Percentiles rank a stretch among this genome's conserved stretches.
Conservation (phyloP, 306 rosid species). For the Vigna radiata region DNA sequence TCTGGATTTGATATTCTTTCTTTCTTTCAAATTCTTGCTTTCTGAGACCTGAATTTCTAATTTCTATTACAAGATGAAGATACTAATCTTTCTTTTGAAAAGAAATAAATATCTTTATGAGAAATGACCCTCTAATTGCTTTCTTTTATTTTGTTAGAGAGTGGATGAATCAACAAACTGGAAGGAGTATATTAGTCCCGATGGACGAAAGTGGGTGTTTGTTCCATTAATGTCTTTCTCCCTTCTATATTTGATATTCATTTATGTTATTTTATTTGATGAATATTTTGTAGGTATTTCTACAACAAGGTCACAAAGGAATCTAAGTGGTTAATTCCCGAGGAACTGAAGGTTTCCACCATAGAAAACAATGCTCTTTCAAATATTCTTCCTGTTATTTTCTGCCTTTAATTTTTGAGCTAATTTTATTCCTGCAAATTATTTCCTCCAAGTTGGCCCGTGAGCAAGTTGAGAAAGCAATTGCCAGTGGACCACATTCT, state of each 20-base stretch:
- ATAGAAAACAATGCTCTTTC: slow-evolving; percentile 26
- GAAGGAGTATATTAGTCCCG: slow-evolving; percentile 91
- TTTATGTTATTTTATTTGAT: slow-evolving; percentile 38
- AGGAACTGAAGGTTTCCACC: slow-evolving; percentile 79
- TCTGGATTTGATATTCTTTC: slow-evolving; percentile 42
- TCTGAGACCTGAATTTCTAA: slow-evolving; percentile 27
- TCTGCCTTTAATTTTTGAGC: slow-evolving; percentile 5
- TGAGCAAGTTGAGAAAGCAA: slow-evolving; percentile 66
- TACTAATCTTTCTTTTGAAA: slow-evolving; percentile 34
- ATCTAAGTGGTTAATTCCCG: slow-evolving; percentile 92
- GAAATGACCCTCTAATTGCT: slow-evolving; percentile 45
- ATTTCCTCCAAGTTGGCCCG: slow-evolving; percentile 77
- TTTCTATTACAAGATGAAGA: slow-evolving; percentile 21
- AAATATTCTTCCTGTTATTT: slow-evolving; percentile 18
- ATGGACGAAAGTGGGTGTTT: slow-evolving; percentile 82
- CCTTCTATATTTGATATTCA: slow-evolving; percentile 31
- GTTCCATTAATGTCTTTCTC: slow-evolving; percentile 18
- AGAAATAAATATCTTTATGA: slow-evolving; percentile 42
- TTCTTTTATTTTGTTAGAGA: slow-evolving; percentile 66
- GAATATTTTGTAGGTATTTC: slow-evolving; percentile 73
- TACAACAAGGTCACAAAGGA: slow-evolving; percentile 82
- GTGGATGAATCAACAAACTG: slow-evolving; percentile 95
- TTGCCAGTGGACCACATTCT: slow-evolving; percentile 55
- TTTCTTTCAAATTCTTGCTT: slow-evolving; percentile 28
- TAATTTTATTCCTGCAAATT: slow-evolving; percentile 44